phyloP scores from a whole-genome alignment of 2,329 filamentous ascomycete species.

The Ophiosphaerella narmari region DNA sequence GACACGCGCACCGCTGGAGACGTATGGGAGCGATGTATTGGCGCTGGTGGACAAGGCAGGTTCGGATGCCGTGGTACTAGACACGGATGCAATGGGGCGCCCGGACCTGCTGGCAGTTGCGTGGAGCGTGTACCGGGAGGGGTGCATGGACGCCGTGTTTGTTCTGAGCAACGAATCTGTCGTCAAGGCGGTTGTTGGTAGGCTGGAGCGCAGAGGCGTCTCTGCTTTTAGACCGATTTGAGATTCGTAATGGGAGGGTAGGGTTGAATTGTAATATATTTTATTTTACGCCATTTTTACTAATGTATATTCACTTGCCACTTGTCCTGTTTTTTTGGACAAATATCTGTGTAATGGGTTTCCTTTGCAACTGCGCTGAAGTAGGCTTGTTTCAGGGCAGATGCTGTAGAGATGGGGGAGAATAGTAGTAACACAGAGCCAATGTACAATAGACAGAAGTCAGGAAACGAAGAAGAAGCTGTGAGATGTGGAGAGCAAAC shows the following conservation, averaged over 20 bases:
- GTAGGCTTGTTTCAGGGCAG: too few relatives aligned
- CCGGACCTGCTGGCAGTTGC: conserved; percentile 64
- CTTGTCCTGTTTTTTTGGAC: too few relatives aligned
- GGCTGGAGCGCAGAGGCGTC: conserved; percentile 67
- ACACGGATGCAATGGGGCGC: conserved; percentile 64
- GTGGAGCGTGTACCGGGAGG: conserved; percentile 55
- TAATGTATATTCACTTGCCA: too few relatives aligned
- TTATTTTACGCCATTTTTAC: too few relatives aligned
- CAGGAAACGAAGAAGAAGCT: conserved; percentile 4
- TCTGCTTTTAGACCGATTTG: conserved; percentile 76
- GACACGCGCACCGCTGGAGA: conserved; percentile 63
- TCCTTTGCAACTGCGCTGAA: too few relatives aligned
- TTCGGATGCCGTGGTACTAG: conserved; percentile 67
- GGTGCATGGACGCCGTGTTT: conserved; percentile 68
- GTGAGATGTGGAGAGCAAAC: conserved; percentile 17
- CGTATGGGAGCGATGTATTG: conserved; percentile 65
- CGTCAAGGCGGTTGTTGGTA: conserved; percentile 71
- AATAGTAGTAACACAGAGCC: conserved; percentile 30
- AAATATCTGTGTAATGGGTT: too few relatives aligned
- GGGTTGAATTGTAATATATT: background rate
- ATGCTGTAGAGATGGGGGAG: background rate
- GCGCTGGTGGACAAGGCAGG: conserved; percentile 62
- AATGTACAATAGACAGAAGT: conserved; percentile 9
- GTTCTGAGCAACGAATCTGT: conserved; percentile 72
- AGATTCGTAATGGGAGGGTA: conserved; percentile 59